Conservation (phyloP, 345 rosid genomes). For the Cochlearia excelsa region DNA sequence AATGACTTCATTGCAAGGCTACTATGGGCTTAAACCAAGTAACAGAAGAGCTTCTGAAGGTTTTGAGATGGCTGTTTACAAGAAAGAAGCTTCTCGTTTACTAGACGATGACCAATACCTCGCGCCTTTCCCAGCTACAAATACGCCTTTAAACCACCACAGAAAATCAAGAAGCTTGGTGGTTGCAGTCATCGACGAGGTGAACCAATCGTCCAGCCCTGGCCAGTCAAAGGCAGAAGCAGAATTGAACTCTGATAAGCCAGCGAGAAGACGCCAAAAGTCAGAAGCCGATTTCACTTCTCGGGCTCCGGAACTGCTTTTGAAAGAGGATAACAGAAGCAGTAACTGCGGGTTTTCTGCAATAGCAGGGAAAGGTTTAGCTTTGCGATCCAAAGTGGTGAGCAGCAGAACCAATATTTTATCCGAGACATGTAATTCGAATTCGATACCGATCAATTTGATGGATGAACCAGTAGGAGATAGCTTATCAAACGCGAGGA, state of each 20-base stretch:
- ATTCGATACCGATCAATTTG: slow-evolving; percentile 23
- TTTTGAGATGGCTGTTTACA: slow-evolving; percentile 42
- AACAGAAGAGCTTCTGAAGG: slow-evolving; percentile 43
- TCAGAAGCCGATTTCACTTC: slow-evolving; percentile 47
- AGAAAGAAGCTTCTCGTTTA: slow-evolving; percentile 33
- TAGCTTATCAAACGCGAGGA: slow-evolving; percentile 48
- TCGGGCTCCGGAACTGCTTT: slow-evolving; percentile 48
- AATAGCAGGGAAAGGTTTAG: slow-evolving; percentile 52
- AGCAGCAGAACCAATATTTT: slow-evolving; percentile 34
- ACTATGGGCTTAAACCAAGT: slow-evolving; percentile 55
- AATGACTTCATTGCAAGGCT: slow-evolving; percentile 78
- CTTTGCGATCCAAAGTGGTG: slow-evolving; percentile 58
- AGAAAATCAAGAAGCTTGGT: slow-evolving; percentile 62
- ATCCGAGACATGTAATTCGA: slow-evolving; percentile 31
- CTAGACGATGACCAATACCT: slow-evolving; percentile 39
- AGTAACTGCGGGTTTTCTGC: slow-evolving; percentile 41
- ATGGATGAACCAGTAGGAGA: slow-evolving; percentile 41
- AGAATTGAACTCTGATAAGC: slow-evolving; percentile 40
- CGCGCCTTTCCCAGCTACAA: slow-evolving; percentile 34
- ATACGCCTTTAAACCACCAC: slow-evolving; percentile 40
- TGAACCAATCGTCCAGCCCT: slow-evolving; percentile 38
- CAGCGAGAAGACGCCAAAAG: slow-evolving; percentile 59
- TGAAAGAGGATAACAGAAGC: slow-evolving; percentile 50
- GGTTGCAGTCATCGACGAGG: slow-evolving; percentile 44
- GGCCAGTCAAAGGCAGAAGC: slow-evolving; percentile 32